phyloP scores from a whole-genome alignment of 169 alveolate species.

The Cryptosporidium andersoni region DNA sequence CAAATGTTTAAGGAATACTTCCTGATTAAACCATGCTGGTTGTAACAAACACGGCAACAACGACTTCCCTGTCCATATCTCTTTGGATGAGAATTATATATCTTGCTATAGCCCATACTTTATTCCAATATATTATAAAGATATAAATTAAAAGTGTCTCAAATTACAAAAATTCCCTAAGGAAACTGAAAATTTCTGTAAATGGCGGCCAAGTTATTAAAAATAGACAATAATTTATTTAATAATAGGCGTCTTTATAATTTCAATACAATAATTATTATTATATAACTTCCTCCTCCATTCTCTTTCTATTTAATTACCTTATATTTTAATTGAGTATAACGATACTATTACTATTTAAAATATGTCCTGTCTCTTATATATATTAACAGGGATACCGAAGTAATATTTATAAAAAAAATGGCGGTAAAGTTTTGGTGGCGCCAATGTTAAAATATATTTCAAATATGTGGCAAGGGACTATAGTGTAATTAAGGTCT shows the following conservation, averaged over 20 bases:
- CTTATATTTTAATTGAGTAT: background rate
- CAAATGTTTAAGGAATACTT: conserved; percentile 96
- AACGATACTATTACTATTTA: background rate
- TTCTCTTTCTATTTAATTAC: background rate
- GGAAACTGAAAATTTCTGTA: too few species aligned
- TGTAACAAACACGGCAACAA: conserved; percentile 96
- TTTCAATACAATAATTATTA: background rate
- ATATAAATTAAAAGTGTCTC: background rate
- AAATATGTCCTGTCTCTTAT: background rate
- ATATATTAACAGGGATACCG: background rate
- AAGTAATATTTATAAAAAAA: too few species aligned
- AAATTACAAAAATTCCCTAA: background rate
- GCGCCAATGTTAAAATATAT: too few species aligned
- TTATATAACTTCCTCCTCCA: background rate
- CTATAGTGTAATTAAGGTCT: background rate
- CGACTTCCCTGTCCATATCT: conserved; percentile 87
- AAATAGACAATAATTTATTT: conserved; percentile 6
- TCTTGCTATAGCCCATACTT: conserved; percentile 69
- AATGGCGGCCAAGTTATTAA: background rate
- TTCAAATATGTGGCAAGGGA: too few species aligned
- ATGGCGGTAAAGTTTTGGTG: too few species aligned
- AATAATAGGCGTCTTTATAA: background rate
- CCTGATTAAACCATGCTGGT: conserved; percentile 96
- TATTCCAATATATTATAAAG: background rate
- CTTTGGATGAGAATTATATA: conserved; percentile 83